A percentile compares a stretch with the other conserved stretches of the same genome.
phyloP scores from a whole-genome alignment of 2,329 filamentous ascomycete genomes.

The Alternaria metachromatica region DNA sequence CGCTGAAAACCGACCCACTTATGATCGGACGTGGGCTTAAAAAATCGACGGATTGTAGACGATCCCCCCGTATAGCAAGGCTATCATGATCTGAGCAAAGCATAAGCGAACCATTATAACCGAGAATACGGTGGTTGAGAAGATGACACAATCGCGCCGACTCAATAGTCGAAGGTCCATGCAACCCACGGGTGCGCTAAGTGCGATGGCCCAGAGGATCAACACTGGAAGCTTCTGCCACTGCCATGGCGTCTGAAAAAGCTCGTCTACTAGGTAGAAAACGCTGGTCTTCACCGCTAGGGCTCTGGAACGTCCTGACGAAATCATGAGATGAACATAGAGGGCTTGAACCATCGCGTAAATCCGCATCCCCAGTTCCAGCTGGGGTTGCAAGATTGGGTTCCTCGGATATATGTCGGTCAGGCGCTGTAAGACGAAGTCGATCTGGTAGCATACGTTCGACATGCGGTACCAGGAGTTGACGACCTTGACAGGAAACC shows the following conservation, averaged over 20 bases:
- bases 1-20: neutral
- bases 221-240: neutral
- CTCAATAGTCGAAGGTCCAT: neutral
- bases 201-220: neutral
- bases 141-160: neutral
- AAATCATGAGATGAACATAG: neutral
- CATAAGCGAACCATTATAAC: neutral
- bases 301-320: neutral
- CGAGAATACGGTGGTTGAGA: neutral
- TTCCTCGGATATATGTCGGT: neutral
- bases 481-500: neutral
- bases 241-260: neutral
- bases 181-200: neutral
- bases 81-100: neutral
- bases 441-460: neutral
- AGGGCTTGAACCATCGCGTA: neutral
- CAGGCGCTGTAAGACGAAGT: neutral
- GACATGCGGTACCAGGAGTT: neutral
- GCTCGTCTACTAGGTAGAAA: neutral
- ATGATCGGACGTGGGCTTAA: neutral
- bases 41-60: neutral
- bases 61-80: neutral
- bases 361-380: neutral
- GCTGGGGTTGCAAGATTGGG: neutral
- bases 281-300: neutral